A percentile compares a stretch with the other conserved stretches of the same genome.
Conservation (phyloP, 331 rosid species). For the Rhamnella rubrinervis region DNA sequence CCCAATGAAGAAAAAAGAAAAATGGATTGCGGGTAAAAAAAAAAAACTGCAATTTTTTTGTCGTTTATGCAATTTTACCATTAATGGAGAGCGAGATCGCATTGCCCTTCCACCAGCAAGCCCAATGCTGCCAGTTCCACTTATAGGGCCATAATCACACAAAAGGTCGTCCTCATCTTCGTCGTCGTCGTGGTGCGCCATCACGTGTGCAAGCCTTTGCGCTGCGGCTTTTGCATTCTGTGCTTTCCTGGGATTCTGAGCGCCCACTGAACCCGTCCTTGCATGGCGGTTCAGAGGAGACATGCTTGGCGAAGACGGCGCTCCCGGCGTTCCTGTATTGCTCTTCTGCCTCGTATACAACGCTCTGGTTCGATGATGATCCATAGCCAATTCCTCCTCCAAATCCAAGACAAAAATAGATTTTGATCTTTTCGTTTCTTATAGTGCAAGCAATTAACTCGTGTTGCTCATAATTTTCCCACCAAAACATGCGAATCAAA, state of each 20-base stretch:
- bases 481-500: too few species aligned
- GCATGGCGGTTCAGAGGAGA: slow-evolving; percentile 38
- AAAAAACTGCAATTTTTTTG: too few species aligned
- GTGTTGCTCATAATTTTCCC: too few species aligned
- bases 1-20: too few species aligned
- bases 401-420: not conserved
- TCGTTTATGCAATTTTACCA: slow-evolving; percentile 33
- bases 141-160: slow-evolving; percentile 41
- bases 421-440: not conserved
- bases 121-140: slow-evolving; percentile 64
- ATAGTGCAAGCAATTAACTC: slow-evolving; percentile 2
- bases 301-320: slow-evolving; percentile 57
- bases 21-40: too few species aligned
- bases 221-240: slow-evolving; percentile 94
- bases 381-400: slow-evolving; percentile 34
- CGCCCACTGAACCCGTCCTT: slow-evolving; percentile 48
- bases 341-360: slow-evolving; percentile 57
- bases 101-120: slow-evolving; percentile 65
- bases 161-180: slow-evolving; percentile 66
- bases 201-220: slow-evolving; percentile 88
- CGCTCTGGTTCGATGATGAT: slow-evolving; percentile 43
- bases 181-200: slow-evolving; percentile 59
- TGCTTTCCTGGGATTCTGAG: slow-evolving; percentile 44
- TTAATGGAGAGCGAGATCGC: slow-evolving; percentile 57
- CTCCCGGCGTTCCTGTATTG: slow-evolving; percentile 36